A percentile compares a stretch with the other conserved stretches of the same genome.
phyloP scores from a whole-genome alignment of 1,284 basidiomycete species.

The Earliella scabrosa region DNA sequence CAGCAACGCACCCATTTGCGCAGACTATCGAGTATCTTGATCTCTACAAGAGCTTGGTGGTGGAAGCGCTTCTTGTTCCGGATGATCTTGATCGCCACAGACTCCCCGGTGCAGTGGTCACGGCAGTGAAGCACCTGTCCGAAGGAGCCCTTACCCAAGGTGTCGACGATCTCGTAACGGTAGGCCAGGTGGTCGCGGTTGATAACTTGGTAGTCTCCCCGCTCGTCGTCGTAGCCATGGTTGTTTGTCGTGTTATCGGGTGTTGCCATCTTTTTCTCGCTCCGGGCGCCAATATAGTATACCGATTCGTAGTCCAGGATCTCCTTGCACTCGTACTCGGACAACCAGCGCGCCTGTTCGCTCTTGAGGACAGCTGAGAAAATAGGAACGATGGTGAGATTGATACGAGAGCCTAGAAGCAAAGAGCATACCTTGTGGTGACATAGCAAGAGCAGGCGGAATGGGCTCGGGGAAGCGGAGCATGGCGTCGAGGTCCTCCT shows the following conservation, averaged over 20 bases:
- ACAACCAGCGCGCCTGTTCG: conserved; percentile 66
- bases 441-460: conserved; percentile 68
- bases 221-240: conserved; percentile 96
- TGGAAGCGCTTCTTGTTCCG: conserved; percentile 99
- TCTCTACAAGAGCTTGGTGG: conserved; percentile 97
- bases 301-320: conserved; percentile 87
- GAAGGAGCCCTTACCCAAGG: conserved; percentile 97
- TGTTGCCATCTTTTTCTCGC: conserved; percentile 81
- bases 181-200: conserved; percentile 94
- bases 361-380: conserved; percentile 63
- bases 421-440: conserved; percentile 70
- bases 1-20: conserved; percentile 85
- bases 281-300: conserved; percentile 83
- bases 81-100: conserved; percentile 98
- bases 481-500: conserved; percentile 88
- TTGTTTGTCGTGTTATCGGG: conserved; percentile 84
- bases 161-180: conserved; percentile 93
- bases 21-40: conserved; percentile 96
- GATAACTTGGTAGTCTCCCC: conserved; percentile 95
- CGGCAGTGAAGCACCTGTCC: conserved; percentile 97
- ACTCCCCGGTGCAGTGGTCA: conserved; percentile 96
- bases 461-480: conserved; percentile 93
- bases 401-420: conserved; percentile 8
- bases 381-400: conserved; percentile 8
- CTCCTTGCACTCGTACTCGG: conserved; percentile 90